Base-by-base conservation (phyloP, 768 basidiomycete genomes). In the Sporobolomyces roseus region DNA sequence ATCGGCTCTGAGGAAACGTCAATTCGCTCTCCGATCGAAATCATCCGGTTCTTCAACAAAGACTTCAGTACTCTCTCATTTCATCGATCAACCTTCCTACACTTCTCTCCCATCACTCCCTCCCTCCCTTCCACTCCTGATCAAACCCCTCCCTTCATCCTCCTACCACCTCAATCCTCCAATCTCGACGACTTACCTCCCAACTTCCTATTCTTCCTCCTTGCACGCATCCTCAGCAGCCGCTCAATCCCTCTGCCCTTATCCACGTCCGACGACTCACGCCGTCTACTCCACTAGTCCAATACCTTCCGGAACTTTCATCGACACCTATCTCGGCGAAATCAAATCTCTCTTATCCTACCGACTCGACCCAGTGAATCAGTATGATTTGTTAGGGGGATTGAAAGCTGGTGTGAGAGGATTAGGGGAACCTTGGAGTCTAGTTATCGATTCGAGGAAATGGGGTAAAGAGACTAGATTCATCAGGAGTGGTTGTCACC, bases 351-450 rank as follows among this genome's bases (percentile, higher is more conserved):
- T 85, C 25, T 80, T 86, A 0, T 76, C 81, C 1, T 96, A 96
- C 78, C 82, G 91, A 33, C 77, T 81, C 5, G 89, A 93, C 74
- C 88, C 90, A 0, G 83, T 90, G 71, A 94, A 93, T 75, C 88
- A 87, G n/a, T 96, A 94, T 74, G 85, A 87, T 4, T 68, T 73
- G 0, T 74, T 82, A 25, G 91, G 92, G 14, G 84, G 88, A 79
- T 88, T 90, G 36, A 92, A 91, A 75, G 88, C 88, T 0, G 86
- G 85, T 71, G 91, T 94, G 0, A 88, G 90, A 68, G 81, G 89
- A 19, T 77, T 96, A 2, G 88, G 87, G 0, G 85, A 85, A 0
- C 91, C 90, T 0, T 75, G 81, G 92, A 87, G 86, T 67, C 75
- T 93, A 8, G 87, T 88, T 1, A 80, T 98, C 32, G 93, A 98